Base-by-base conservation (phyloP, 2,329 filamentous ascomycete genomes). In the Didymella pinodella region DNA sequence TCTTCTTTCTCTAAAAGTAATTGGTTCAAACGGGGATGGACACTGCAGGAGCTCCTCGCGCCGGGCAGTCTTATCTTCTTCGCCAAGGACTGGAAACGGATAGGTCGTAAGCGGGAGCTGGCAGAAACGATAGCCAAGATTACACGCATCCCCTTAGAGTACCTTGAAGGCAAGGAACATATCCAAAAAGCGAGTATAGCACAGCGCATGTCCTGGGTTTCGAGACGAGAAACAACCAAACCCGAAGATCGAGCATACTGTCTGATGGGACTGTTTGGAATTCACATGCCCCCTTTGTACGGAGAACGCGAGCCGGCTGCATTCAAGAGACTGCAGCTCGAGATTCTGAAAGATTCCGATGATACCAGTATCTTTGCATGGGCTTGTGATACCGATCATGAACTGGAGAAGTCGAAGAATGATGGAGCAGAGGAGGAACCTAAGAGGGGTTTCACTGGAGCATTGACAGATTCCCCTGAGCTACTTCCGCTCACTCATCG, bases 181-280 rank as follows among this genome's bases (percentile, higher is more conserved):
- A 34, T 46, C 10, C 26, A 25, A 1, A 8, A 36, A 2, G n/a
- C 22, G 4, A 48, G 46, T 14, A 14, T 45, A 10, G 49, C 49
- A 6, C 18, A 44, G 14, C 48, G 64, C 14, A 57, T 64, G 52
- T 36, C 26, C 5, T 71, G 68, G 68, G 62, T 59, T 5, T 32
- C 54, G 7, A 20, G 31, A 0, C 49, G 68, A 14, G 18, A 58
- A 8, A 67, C 67, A 0, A 65, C 50, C 28, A 47, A 40, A 6
- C 31, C 20, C 28, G 65, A 68, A 43, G 65, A 68, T 22, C 41
- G 46, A 16, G 62, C 58, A n/a, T 68, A 67, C 40, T 65, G 45
- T 11, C 47, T 68, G 14, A 22, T 67, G n/a, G 65, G 65, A 2
- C 54, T 68, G 1, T 66, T 68, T 31, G 57, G 57, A 32, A 52